Conservation (phyloP, 306 rosid genomes). For the Prunus mume region DNA sequence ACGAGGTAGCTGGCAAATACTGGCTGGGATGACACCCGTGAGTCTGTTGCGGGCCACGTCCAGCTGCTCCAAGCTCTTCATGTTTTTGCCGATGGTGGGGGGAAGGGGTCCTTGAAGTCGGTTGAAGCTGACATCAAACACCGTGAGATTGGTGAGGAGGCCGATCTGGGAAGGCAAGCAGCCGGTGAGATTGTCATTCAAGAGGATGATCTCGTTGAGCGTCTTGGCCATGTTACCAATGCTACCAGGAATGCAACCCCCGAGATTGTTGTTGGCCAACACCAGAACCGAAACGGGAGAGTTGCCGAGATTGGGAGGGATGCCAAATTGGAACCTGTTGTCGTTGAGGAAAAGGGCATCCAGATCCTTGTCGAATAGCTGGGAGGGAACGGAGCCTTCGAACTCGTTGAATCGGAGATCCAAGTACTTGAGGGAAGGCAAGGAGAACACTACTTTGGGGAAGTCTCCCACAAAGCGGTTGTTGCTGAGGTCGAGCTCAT, state of each 20-base stretch:
- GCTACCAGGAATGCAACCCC: slow-evolving; percentile 29
- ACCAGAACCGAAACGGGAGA: slow-evolving; percentile 33
- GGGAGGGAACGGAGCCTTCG: slow-evolving; percentile 24
- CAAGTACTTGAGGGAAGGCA: slow-evolving; percentile 28
- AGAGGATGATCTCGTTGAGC: slow-evolving; percentile 25
- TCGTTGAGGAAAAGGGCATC: slow-evolving; percentile 29
- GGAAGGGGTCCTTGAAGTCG: slow-evolving; percentile 25
- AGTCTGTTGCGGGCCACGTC: slow-evolving; percentile 21
- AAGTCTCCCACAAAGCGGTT: slow-evolving; percentile 26
- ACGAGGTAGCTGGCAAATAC: slow-evolving; percentile 17
- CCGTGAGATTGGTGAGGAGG: slow-evolving; percentile 10
- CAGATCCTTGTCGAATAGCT: slow-evolving; percentile 25
- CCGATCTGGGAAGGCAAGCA: slow-evolving; percentile 33
- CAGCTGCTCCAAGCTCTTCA: slow-evolving; percentile 28
- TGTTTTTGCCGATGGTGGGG: background rate
- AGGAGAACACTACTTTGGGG: slow-evolving; percentile 23
- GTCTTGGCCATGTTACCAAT: slow-evolving; percentile 31
- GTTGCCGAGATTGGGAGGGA: slow-evolving; percentile 27
- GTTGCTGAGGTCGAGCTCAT: slow-evolving; percentile 31
- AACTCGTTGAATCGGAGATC: slow-evolving; percentile 33
- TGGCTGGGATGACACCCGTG: slow-evolving; percentile 19
- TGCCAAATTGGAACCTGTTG: slow-evolving; percentile 28
- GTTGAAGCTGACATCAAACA: slow-evolving; percentile 29
- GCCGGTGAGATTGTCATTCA: slow-evolving; percentile 31
- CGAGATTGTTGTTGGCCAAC: slow-evolving; percentile 29